Evolutionary conservation across 371 early-diverging fungal genomes (phyloP).

Genomic region (Catenaria anguillulae): DNA sequence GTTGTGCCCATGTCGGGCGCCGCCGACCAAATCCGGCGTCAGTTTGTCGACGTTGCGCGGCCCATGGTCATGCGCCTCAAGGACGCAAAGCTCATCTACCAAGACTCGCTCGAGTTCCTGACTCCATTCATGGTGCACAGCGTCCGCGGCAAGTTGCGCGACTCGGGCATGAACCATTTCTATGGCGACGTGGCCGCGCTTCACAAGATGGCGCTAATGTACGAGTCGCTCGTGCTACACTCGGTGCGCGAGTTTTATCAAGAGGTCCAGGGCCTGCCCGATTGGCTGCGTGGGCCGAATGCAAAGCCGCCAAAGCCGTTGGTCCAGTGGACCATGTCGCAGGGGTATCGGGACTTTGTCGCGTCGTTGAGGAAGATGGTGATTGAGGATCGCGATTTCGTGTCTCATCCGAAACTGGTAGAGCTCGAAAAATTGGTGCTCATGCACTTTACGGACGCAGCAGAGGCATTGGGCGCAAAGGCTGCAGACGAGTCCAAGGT

Average conservation of each 20-base stretch:
- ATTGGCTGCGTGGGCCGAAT: neutral
- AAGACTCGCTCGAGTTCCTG: neutral
- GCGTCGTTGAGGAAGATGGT: neutral
- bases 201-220: conserved; percentile 1
- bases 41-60: conserved; percentile 11
- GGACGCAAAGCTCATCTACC: neutral
- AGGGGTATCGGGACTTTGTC: neutral
- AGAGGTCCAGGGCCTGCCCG: neutral
- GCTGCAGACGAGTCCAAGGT: no score
- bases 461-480: neutral
- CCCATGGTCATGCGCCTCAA: neutral
- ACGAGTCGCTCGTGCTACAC: neutral
- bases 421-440: conserved; percentile 41
- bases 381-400: conserved; percentile 27
- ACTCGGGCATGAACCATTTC: no score
- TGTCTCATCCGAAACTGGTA: conserved; percentile 74
- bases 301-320: neutral
- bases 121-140: neutral
- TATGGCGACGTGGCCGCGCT: neutral
- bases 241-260: neutral
- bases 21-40: conserved; percentile 20
- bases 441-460: conserved; percentile 38
- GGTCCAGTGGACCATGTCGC: neutral
- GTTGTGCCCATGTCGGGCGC: conserved; percentile 22
- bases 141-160: neutral